Conservation (phyloP, 2,329 filamentous ascomycete genomes). For the Colletotrichum destructivum region DNA sequence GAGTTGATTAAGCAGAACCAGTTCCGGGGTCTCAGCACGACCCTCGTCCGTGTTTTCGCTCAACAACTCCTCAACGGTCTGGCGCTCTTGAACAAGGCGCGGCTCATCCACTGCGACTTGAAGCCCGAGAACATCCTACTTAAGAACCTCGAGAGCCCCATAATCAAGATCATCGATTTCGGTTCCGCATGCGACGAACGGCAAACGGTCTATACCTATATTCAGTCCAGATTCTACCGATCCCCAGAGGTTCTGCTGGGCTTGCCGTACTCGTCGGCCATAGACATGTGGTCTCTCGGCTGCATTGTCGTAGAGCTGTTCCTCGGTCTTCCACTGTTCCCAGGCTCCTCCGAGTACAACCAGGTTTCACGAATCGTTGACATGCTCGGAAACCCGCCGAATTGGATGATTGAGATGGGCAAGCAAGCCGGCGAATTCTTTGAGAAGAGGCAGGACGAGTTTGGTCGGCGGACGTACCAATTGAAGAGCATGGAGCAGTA, state of each 20-base stretch:
- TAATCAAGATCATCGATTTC: constrained; percentile 99
- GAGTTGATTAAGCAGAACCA: constrained; percentile 99
- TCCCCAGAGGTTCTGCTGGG: constrained; percentile 97
- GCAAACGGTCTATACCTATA: constrained; percentile 99
- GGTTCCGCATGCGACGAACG: constrained; percentile 98
- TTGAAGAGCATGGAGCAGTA: constrained; percentile 99
- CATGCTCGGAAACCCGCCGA: constrained; percentile 96
- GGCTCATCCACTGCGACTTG: constrained; percentile 96
- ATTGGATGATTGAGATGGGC: constrained; percentile 99
- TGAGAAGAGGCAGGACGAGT: constrained; percentile 93
- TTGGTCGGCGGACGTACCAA: constrained; percentile 89
- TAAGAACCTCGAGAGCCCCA: constrained; percentile 98
- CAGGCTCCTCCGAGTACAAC: constrained; percentile 98
- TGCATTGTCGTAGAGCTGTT: constrained; percentile 99
- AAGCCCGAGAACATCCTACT: constrained; percentile 98
- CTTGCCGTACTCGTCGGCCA: constrained; percentile 96
- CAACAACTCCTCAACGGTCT: constrained; percentile 96
- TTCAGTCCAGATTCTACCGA: constrained; percentile 97
- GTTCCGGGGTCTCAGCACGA: constrained; percentile 96
- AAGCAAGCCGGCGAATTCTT: constrained; percentile 99
- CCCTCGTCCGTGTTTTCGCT: constrained; percentile 95
- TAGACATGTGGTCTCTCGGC: constrained; percentile 99
- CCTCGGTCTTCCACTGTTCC: constrained; percentile 93
- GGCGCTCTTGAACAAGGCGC: constrained; percentile 93
- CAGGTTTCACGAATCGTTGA: constrained; percentile 97